phyloP scores from a whole-genome alignment of 257 asterid species.

The Cordia subcordata region DNA sequence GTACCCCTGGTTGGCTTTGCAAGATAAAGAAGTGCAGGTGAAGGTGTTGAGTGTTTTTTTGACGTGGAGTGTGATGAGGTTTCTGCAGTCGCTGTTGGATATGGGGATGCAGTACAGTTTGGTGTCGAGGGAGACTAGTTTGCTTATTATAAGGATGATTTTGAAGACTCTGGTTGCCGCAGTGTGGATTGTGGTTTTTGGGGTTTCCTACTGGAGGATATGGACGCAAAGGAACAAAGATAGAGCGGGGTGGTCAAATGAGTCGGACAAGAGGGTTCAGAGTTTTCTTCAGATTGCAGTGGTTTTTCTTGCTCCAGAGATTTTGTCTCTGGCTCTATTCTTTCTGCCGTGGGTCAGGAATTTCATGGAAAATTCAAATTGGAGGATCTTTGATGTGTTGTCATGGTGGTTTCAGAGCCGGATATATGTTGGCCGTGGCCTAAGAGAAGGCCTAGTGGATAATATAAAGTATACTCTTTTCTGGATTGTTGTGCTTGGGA shows the following conservation, averaged over 20 bases:
- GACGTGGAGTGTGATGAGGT: constrained; percentile 87
- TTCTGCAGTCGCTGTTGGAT: constrained; percentile 84
- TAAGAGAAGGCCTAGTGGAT: constrained; percentile 94
- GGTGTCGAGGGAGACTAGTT: constrained; percentile 87
- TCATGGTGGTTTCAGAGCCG: constrained; percentile 99
- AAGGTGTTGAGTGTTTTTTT: constrained; percentile 76
- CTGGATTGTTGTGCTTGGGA: constrained; percentile 81
- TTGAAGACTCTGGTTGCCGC: constrained; percentile 76
- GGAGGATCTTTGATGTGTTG: constrained; percentile 80
- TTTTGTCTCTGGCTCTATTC: constrained; percentile 72
- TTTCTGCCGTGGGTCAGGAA: constrained; percentile 86
- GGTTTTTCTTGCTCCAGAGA: constrained; percentile 75
- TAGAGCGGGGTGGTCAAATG: constrained; percentile 41
- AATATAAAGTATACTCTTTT: constrained; percentile 75
- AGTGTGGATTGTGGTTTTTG: constrained; percentile 81
- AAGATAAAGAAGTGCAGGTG: constrained; percentile 60
- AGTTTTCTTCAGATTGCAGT: constrained; percentile 71
- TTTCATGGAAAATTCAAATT: constrained; percentile 82
- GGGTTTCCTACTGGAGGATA: constrained; percentile 70
- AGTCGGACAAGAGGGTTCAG: constrained; percentile 39
- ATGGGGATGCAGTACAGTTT: constrained; percentile 76
- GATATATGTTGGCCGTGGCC: constrained; percentile 91
- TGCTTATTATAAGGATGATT: constrained; percentile 76
- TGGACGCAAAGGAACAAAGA: constrained; percentile 59
- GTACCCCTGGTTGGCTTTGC: constrained; percentile 81